Evolutionary conservation across 2,329 filamentous ascomycete genomes (phyloP).

Genomic region (Botrytis deweyae): DNA sequence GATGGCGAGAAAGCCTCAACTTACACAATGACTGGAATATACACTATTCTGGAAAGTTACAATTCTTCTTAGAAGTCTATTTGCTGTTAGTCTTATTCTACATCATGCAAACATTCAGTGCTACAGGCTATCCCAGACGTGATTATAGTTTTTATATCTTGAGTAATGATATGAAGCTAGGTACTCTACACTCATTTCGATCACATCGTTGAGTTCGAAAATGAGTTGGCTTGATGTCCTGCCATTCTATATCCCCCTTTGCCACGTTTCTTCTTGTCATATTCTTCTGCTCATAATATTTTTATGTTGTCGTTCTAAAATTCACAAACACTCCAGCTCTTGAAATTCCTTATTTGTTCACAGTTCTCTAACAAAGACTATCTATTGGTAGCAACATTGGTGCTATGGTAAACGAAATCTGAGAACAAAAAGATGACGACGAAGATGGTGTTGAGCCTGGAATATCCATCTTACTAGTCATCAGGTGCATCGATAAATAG

Average conservation of each 20-base stretch:
- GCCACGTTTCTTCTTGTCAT: neutral
- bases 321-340: no score
- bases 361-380: neutral
- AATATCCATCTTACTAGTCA: neutral
- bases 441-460: neutral
- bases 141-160: neutral
- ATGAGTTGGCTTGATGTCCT: neutral
- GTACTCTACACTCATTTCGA: neutral
- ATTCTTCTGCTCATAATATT: neutral
- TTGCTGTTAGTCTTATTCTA: neutral
- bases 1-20: neutral
- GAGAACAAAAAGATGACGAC: neutral
- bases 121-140: neutral
- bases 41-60: neutral
- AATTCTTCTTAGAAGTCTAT: neutral
- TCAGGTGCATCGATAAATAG: neutral
- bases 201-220: neutral
- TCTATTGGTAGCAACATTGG: neutral
- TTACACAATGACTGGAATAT: neutral
- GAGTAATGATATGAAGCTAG: neutral
- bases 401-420: neutral
- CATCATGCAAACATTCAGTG: neutral
- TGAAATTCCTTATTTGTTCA: no score
- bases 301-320: neutral
- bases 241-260: no score